Evolutionary conservation across 2,329 filamentous ascomycete species (phyloP), one percentile per base, ranked within the genome.

Genomic region (Talaromyces sp.): DNA sequence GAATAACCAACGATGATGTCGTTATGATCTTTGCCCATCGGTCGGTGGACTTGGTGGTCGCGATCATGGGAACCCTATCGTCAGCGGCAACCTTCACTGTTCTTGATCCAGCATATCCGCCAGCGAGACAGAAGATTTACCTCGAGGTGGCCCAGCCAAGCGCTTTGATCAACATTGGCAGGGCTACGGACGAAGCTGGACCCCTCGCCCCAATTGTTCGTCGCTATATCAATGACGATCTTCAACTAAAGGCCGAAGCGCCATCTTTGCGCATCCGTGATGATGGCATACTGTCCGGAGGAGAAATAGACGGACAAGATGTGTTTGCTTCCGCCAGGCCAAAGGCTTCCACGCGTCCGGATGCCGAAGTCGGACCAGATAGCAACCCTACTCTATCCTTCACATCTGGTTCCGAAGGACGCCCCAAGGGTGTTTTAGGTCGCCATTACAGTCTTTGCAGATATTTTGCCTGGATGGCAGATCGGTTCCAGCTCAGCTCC

Each of bases 391-490:
- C 89, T 0, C 79, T 96, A 1, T 84, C 81, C 30, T 92, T 91
- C 72, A 92, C 90, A 1, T 86, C 82, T 7, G 92, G 92, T 13
- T 78, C 77, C 0, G 91, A 96, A 77, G 91, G 90, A 53, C 81
- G 85, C 66, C 92, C 92, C 36, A 96, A 96, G 80, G 92, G 92
- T 67, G 93, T 98, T 13, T 83, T 87, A 60, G 93, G 93, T 0
- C 85, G 93, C 15, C 93, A 98, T 76, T 98, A 89, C 78, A 90
- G 86, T 57, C 80, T 98, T 63, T 85, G 92, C 1, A 88, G 89
- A 69, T 98, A 96, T 78, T 96, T 93, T 71, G 86, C 88, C 22
- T 98, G 92, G 93, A 98, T 98, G 93, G 86, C 91, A 0, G 79
- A 95, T 76, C 86, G 81, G 2, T 98, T 98, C 74, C 81, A 86